phyloP scores from a whole-genome alignment of 768 basidiomycete genomes.

The Xerocomus brunneocitrinus region DNA sequence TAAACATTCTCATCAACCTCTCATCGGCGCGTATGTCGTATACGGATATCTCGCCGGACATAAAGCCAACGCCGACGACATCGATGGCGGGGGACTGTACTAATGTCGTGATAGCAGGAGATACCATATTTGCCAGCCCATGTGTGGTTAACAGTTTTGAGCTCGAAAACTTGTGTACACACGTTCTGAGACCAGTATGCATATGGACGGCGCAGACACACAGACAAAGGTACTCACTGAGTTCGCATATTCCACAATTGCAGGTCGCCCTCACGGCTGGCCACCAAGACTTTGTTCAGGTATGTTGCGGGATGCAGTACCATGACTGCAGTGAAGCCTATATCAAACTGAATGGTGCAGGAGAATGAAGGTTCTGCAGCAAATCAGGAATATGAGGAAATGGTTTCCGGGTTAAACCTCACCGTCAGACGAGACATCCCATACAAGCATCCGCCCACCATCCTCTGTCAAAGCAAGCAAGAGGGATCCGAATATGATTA shows the following conservation, averaged over 20 bases:
- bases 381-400: slow-evolving; percentile 9
- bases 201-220: background rate
- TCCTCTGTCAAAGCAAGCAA: slow-evolving; percentile 77
- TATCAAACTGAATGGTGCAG: slow-evolving; percentile 71
- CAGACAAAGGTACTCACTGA: slow-evolving; percentile 43
- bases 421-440: slow-evolving; percentile 68
- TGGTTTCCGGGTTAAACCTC: slow-evolving; percentile 13
- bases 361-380: slow-evolving; percentile 26
- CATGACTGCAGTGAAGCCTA: slow-evolving; percentile 78
- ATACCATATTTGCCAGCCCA: slow-evolving; percentile 24
- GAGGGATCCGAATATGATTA: slow-evolving; percentile 77
- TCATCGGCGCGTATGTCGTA: slow-evolving; percentile 92
- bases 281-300: slow-evolving; percentile 89
- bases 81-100: slow-evolving; percentile 95
- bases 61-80: slow-evolving; percentile 89
- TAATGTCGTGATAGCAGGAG: slow-evolving; percentile 64
- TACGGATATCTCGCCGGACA: slow-evolving; percentile 81
- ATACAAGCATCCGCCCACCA: slow-evolving; percentile 71
- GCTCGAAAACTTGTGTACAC: slow-evolving; percentile 74
- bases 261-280: slow-evolving; percentile 73
- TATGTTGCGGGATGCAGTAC: slow-evolving; percentile 94
- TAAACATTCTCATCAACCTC: slow-evolving; percentile 79
- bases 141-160: slow-evolving; percentile 46
- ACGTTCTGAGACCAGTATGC: slow-evolving; percentile 45
- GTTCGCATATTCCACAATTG: slow-evolving; percentile 95